Evolutionary conservation across 495 filamentous ascomycete species (phyloP).

Genomic region (Penicillium odoratum): DNA sequence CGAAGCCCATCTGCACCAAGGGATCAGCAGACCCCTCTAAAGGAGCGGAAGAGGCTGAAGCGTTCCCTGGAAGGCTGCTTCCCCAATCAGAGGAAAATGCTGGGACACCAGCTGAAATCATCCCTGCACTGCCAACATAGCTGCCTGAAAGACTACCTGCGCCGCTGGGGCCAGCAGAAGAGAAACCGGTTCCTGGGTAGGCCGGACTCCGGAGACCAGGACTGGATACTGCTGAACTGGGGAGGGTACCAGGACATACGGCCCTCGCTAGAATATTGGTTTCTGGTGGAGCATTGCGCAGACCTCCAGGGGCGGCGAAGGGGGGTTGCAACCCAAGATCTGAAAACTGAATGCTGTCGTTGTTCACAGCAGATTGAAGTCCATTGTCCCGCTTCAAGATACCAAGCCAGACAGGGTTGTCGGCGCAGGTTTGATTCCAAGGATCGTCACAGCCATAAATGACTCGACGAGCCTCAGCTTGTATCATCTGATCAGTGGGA

Average conservation of each 20-base stretch:
- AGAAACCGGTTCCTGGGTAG: slow-evolving; percentile 36
- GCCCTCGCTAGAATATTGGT: slow-evolving; percentile 31
- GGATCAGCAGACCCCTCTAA: slow-evolving; percentile 34
- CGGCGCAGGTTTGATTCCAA: slow-evolving; percentile 73
- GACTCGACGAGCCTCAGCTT: slow-evolving; percentile 61
- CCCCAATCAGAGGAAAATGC: slow-evolving; percentile 42
- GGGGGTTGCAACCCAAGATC: slow-evolving; percentile 46
- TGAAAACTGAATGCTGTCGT: slow-evolving; percentile 36
- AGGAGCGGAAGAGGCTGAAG: slow-evolving; percentile 38
- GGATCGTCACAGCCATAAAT: slow-evolving; percentile 66
- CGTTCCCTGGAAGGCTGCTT: slow-evolving; percentile 28
- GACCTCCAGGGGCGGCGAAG: slow-evolving; percentile 33
- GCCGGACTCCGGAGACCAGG: slow-evolving; percentile 41
- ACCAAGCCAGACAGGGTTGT: slow-evolving; percentile 63
- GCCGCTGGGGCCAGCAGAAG: slow-evolving; percentile 37
- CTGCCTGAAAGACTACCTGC: slow-evolving; percentile 43
- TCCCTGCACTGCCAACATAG: slow-evolving; percentile 40
- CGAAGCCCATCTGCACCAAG: slow-evolving; percentile 46
- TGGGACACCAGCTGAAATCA: slow-evolving; percentile 31
- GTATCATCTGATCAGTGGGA: slow-evolving; percentile 62
- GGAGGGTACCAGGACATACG: slow-evolving; percentile 25
- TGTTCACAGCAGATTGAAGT: slow-evolving; percentile 37
- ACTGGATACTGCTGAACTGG: slow-evolving; percentile 31
- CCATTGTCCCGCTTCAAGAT: slow-evolving; percentile 66
- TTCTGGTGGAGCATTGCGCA: slow-evolving; percentile 33